Conservation (phyloP, 1,284 basidiomycete genomes). For the Takashimella koratensis region DNA sequence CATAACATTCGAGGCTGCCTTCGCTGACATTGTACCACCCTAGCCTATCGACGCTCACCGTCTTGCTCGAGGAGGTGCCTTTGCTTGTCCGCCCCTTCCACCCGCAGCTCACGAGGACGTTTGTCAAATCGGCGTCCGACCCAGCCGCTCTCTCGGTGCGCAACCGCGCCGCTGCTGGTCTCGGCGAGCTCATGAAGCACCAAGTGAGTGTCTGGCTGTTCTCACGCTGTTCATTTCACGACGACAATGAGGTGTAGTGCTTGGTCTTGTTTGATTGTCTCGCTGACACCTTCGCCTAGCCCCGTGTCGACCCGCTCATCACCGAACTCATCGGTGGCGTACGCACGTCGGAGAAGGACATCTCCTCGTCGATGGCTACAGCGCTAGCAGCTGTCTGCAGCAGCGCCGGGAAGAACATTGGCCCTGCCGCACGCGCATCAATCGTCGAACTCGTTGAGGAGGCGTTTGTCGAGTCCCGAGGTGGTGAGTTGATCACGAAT, state of each 20-base stretch:
- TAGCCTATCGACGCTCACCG: constrained; percentile 66
- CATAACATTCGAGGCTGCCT: too few species aligned
- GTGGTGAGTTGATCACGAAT: constrained; percentile 55
- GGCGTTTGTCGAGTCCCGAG: constrained; percentile 68
- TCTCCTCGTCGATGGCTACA: constrained; percentile 68
- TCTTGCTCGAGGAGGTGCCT: constrained; percentile 79
- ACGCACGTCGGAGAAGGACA: constrained; percentile 62
- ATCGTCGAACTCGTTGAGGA: constrained; percentile 73
- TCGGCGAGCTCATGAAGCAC: constrained; percentile 88
- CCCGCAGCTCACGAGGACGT: constrained; percentile 94
- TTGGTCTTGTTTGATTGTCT: neutral
- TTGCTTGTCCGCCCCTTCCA: constrained; percentile 95
- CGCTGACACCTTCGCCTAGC: constrained; percentile 26
- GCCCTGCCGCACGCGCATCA: constrained; percentile 66
- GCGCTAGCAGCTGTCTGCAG: constrained; percentile 74
- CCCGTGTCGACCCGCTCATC: constrained; percentile 63
- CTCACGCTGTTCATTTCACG: neutral
- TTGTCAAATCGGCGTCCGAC: constrained; percentile 90
- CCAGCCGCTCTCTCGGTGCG: constrained; percentile 74
- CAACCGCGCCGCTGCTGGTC: constrained; percentile 72
- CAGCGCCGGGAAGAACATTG: constrained; percentile 70
- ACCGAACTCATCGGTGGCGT: constrained; percentile 66
- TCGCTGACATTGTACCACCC: constrained; percentile 7
- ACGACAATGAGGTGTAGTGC: neutral
- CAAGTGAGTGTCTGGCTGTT: constrained; percentile 79